Evolutionary conservation across 139 green algal genomes (phyloP).

Genomic region (Spirogloea muscicola): DNA sequence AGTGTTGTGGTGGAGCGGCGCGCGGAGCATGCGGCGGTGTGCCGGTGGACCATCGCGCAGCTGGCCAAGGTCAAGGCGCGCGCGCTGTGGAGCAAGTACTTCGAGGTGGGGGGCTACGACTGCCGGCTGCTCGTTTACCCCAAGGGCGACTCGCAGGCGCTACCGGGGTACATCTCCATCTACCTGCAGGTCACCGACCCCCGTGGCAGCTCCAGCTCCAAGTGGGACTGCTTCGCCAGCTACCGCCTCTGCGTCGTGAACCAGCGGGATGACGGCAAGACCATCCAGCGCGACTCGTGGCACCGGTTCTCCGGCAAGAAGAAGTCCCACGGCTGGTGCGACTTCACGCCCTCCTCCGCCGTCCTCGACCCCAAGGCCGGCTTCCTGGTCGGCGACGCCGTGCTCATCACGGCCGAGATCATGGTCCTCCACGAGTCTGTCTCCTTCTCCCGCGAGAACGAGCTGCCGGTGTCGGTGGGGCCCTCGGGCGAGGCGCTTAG

Average conservation of each 20-base stretch:
- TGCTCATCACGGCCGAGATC: constrained; percentile 63
- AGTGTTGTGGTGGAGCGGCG: constrained; percentile 44
- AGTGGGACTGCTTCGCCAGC: constrained; percentile 65
- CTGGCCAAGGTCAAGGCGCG: constrained; percentile 58
- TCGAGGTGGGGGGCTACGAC: constrained; percentile 64
- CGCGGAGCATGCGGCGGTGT: constrained; percentile 44
- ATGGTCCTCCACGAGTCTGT: constrained; percentile 60
- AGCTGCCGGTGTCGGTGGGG: constrained; percentile 6
- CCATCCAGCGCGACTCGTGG: constrained; percentile 58
- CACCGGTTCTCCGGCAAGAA: constrained; percentile 62
- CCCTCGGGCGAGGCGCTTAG: constrained; percentile 53
- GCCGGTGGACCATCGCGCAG: constrained; percentile 51
- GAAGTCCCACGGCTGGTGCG: constrained; percentile 71
- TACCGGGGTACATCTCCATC: constrained; percentile 60
- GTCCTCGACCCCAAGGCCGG: constrained; percentile 53
- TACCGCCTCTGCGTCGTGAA: constrained; percentile 59
- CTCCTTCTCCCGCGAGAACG: constrained; percentile 43
- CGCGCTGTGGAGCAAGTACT: constrained; percentile 61
- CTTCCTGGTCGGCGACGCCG: constrained; percentile 52
- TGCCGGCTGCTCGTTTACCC: constrained; percentile 64
- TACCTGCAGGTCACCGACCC: constrained; percentile 57
- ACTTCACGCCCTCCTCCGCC: constrained; percentile 56
- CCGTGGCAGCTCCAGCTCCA: constrained; percentile 21
- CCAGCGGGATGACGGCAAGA: constrained; percentile 43
- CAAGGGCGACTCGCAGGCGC: constrained; percentile 57